These are phyloP conservation scores for Onygenales sp. DNA, from an alignment of 2,329 filamentous ascomycete genomes.

Conservation along the genomic window DNA sequence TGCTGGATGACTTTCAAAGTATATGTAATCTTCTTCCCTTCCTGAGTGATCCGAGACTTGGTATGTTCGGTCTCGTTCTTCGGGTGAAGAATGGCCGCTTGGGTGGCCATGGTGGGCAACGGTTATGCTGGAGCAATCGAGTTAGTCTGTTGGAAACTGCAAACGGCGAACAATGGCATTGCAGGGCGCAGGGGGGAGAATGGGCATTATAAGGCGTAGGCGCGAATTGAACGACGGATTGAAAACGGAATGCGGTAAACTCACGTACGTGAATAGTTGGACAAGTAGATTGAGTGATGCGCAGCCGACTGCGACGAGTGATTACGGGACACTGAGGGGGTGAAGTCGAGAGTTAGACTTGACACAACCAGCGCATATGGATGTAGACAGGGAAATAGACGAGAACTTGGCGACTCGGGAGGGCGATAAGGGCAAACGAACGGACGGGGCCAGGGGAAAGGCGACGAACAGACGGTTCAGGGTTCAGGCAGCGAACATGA, in stretches of 20 bases:
- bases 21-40: constrained; percentile 72
- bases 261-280: no score
- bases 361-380: not conserved
- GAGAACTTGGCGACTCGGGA: not conserved
- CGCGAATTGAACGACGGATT: no score
- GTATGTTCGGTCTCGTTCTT: constrained; percentile 47
- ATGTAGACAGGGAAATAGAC: not conserved
- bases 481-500: not conserved
- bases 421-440: not conserved
- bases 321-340: not conserved
- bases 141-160: no score
- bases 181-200: no score
- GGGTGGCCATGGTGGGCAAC: constrained; percentile 36
- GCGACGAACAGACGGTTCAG: not conserved
- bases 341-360: not conserved
- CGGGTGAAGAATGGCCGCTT: constrained; percentile 28
- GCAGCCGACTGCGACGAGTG: not conserved
- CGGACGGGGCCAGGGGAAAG: not conserved
- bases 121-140: constrained; percentile 8
- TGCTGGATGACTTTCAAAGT: constrained; percentile 81
- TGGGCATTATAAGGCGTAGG: no score
- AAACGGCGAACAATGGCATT: no score
- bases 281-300: not conserved
- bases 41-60: constrained; percentile 54
- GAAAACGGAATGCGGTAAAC: no score